Evolutionary conservation across 2,329 filamentous ascomycete species (phyloP), one percentile per base, ranked within the genome.

Genomic region (Verticillium isaacii): DNA sequence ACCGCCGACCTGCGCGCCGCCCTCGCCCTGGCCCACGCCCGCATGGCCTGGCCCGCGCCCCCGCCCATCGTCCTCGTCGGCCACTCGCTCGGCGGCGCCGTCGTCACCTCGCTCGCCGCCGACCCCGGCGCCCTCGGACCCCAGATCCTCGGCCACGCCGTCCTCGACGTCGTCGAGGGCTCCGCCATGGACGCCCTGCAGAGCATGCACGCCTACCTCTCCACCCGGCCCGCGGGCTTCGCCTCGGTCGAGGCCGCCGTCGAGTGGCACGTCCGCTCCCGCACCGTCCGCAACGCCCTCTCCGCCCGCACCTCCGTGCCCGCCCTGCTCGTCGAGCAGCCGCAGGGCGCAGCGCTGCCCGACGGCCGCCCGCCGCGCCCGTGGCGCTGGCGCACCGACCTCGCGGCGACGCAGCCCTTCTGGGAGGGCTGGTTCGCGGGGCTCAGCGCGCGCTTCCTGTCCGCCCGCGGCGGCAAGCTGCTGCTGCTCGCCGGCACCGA

Each of bases 401-500:
- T 98, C 32, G 86, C 83, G 0, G 86, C 86, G 41, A 98, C 95
- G 9, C 90, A 96, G 70, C 87, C 90, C 0, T 98, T 93, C 74
- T 99, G 94, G 94, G 89, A 95, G 73, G 90, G 87, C 66, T 99
- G 94, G 94, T 98, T 97, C 71, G 82, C 86, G 12, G 93, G 93
- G 0, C 81, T 98, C 68, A 96, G 92, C 73, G 86, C 85, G 69
- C 97, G 96, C 76, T 99, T 98, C 71, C 81, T 97, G 54, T 83
- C 82, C 59, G 91, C 90, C 0, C 87, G 84, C 65, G 93, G 92
- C 32, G 93, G 93, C 9, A 97, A 97, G 74, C 75, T 96, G 64
- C 78, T 97, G 58, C 77, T 97, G 59, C 82, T 97, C 36, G 94
- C 93, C 3, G 93, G 93, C 19, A 97, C 93, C 12, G 94, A 97